Evolutionary conservation across 1,139 yeast genomes (phyloP).

Genomic region (Yueomyces sp.): DNA sequence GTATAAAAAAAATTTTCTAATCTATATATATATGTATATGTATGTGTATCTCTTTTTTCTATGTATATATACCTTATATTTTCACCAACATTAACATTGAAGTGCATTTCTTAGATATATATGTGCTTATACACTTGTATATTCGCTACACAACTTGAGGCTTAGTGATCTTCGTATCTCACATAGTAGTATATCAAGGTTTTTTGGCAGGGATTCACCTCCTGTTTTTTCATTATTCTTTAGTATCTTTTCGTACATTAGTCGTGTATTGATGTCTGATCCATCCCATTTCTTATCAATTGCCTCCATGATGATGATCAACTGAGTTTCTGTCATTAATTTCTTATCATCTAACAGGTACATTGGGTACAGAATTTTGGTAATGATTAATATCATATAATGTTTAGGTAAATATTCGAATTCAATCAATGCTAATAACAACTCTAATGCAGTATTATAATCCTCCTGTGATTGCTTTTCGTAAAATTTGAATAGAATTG

Average conservation of each 20-base stretch:
- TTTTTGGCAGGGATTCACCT: conserved; percentile 8
- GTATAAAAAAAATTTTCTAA: no score
- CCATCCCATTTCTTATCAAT: conserved; percentile 15
- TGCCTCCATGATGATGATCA: conserved; percentile 14
- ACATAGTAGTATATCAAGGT: conserved; percentile 9
- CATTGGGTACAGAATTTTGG: conserved; percentile 18
- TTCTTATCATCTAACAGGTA: conserved; percentile 11
- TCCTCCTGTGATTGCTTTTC: conserved; percentile 20
- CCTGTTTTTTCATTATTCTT: not conserved
- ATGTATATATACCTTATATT: no score
- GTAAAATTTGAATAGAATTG: conserved; percentile 45
- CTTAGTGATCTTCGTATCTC: conserved; percentile 14
- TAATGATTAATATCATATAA: conserved; percentile 26
- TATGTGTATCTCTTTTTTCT: no score
- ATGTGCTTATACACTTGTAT: conserved; percentile 10
- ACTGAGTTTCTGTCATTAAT: conserved; percentile 10
- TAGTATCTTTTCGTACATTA: conserved; percentile 8
- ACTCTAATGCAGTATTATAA: conserved; percentile 23
- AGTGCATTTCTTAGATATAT: no score
- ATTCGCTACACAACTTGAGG: conserved; percentile 19
- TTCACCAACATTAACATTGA: no score
- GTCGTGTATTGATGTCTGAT: conserved; percentile 8
- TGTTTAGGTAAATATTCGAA: conserved; percentile 56
- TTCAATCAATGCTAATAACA: conserved; percentile 41
- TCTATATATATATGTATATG: no score